phyloP scores from a whole-genome alignment of 495 filamentous ascomycete genomes.

The Thermothielavioides terrestris region DNA sequence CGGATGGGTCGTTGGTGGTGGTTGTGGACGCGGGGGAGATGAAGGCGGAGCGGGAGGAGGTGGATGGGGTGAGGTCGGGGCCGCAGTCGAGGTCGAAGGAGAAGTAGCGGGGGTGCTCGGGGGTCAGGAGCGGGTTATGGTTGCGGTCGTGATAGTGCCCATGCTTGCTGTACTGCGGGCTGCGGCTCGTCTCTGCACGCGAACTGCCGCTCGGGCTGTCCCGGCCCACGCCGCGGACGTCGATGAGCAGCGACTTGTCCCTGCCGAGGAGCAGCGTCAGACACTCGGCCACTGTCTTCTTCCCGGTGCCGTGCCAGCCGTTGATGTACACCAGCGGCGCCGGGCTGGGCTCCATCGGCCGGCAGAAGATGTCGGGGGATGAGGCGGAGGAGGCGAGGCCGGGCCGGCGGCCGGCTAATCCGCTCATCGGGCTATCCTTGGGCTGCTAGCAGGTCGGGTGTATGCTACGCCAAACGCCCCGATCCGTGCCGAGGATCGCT shows the following conservation, averaged over 20 bases:
- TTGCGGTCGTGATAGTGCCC: neutral
- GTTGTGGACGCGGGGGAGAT: neutral
- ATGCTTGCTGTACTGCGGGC: neutral
- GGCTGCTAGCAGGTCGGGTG: neutral
- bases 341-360: constrained; percentile 15
- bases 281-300: constrained; percentile 22
- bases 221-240: constrained; percentile 12
- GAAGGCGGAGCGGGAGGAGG: constrained; percentile 4
- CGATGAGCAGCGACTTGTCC: constrained; percentile 21
- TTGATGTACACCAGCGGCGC: constrained; percentile 25
- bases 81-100: constrained; percentile 3
- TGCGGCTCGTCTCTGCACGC: too few relatives aligned
- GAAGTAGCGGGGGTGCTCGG: constrained; percentile 17
- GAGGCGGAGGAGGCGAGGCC: neutral
- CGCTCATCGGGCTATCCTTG: constrained; percentile 1
- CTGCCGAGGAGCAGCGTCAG: constrained; percentile 17
- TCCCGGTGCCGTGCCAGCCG: constrained; percentile 23
- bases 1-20: neutral
- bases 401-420: neutral
- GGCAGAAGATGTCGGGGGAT: constrained; percentile 6
- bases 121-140: constrained; percentile 12
- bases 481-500: neutral
- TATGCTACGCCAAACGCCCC: neutral
- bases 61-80: neutral
- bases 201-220: neutral